Base-by-base conservation (phyloP, 2,329 filamentous ascomycete species). In the Fusarium goolgardi region DNA sequence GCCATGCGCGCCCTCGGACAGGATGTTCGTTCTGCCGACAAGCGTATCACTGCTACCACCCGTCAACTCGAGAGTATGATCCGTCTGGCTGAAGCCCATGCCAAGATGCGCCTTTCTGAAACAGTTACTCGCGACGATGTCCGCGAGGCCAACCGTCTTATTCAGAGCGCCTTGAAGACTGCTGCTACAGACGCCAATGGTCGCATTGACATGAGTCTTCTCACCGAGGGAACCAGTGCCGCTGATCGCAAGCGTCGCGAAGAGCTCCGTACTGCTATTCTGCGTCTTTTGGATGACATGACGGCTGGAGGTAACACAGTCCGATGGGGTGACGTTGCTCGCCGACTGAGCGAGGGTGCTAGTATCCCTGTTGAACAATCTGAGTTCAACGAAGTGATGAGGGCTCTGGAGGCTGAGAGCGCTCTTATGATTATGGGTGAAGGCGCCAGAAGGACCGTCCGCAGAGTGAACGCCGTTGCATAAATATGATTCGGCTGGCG, bases 31-130 rank as follows among this genome's bases (percentile, higher is more conserved):
- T 87, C 94, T 4, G 88, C 92, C 5, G 96, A 99, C 80, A 95
- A 96, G 79, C 93, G 96, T 71, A 99, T 99, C 81, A 99, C 96
- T 0, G 96, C 96, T 40, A 99, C 96, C 5, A 99, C 96, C 1
- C 89, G 96, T 76, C 96, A 99, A 80, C 86, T 99, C 8, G 96
- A 99, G 81, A 96, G 91, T 45, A 99, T 99, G 96, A 98, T 99
- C 76, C 95, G 96, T 65, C 90, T 99, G 5, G 83, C 94, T 2
- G 96, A 99, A 82, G 96, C 94, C 1, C 96, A 99, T 79, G 96
- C 96, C 50, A 97, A 97, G 80, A 99, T 99, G 96, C 91, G 96
- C 6, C 87, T 99, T 7, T 88, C 91, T 0, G 78, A 84, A 4
- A 87, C 84, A 16, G 96, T 99, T 41, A 94, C 92, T 0, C 88